Conservation (phyloP, 2,329 filamentous ascomycete species). For the Trichoderma sp. region DNA sequence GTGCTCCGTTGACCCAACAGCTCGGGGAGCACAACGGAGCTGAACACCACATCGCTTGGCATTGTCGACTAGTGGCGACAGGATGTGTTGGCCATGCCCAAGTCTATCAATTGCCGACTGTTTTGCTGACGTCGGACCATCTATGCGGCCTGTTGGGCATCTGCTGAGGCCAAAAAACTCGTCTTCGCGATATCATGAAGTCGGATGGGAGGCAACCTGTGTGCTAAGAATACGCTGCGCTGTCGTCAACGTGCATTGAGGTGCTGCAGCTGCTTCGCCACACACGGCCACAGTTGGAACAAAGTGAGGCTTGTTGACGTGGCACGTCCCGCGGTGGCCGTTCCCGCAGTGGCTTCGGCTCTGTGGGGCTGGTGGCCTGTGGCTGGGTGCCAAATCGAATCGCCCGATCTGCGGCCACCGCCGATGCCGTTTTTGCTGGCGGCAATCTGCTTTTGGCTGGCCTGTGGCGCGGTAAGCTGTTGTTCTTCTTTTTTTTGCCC, state of each 20-base stretch:
- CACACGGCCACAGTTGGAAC: constrained; percentile 31
- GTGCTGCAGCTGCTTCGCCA: constrained; percentile 27
- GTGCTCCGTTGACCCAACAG: constrained; percentile 17
- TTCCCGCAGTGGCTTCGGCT: constrained; percentile 31
- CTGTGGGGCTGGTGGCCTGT: constrained; percentile 30
- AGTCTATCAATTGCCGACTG: constrained; percentile 24
- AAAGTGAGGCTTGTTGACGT: constrained; percentile 52
- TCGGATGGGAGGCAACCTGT: constrained; percentile 29
- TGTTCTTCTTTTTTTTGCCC: background rate
- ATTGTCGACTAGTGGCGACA: constrained; percentile 22
- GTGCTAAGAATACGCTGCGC: constrained; percentile 1
- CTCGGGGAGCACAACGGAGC: constrained; percentile 20
- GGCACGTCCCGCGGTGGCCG: constrained; percentile 45
- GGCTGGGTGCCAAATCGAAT: constrained; percentile 29
- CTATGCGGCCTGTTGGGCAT: constrained; percentile 30
- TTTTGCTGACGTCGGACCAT: constrained; percentile 7
- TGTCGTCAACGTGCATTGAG: constrained; percentile 1
- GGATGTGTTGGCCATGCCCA: constrained; percentile 27
- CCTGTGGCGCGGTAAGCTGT: background rate
- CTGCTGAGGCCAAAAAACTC: constrained; percentile 17
- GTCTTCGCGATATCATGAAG: background rate
- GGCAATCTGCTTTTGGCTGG: constrained; percentile 1
- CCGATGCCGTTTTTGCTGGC: constrained; percentile 3
- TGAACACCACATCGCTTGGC: constrained; percentile 19
- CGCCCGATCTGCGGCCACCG: background rate